Evolutionary conservation across 2,329 filamentous ascomycete species (phyloP).

Genomic region (Xylariomycetidae sp.): DNA sequence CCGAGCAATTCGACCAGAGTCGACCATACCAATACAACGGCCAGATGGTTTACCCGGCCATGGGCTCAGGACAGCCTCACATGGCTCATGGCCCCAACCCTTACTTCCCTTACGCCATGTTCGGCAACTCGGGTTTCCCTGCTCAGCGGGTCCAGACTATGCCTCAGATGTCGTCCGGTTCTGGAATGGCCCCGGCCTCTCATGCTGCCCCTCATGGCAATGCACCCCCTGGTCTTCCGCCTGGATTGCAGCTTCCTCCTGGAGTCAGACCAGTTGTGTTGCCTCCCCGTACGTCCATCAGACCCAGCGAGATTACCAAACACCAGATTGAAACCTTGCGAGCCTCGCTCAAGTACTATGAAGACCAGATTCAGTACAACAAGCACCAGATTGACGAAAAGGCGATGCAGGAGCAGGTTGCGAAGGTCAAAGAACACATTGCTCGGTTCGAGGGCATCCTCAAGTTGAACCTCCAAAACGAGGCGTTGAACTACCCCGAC

Average conservation of each 20-base stretch:
- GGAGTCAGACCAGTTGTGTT: constrained; percentile 10
- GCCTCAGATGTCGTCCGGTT: too few species aligned
- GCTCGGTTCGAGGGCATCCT: constrained; percentile 45
- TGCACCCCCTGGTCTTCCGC: constrained; percentile 1
- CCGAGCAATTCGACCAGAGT: constrained; percentile 40
- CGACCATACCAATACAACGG: constrained; percentile 41
- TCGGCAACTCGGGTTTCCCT: too few species aligned
- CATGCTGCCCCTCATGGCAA: constrained; percentile 11
- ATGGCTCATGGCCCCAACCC: constrained; percentile 14
- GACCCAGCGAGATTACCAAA: constrained; percentile 54
- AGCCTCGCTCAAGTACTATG: constrained; percentile 46
- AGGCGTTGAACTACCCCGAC: constrained; percentile 37
- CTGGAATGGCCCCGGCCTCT: constrained; percentile 14
- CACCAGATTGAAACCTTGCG: constrained; percentile 50
- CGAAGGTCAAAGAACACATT: constrained; percentile 37
- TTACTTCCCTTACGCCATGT: too few species aligned
- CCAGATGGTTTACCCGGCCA: constrained; percentile 35
- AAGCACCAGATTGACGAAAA: constrained; percentile 53
- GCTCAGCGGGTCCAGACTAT: too few species aligned
- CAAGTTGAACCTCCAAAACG: constrained; percentile 41
- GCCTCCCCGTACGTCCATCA: constrained; percentile 52
- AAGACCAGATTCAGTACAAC: constrained; percentile 56
- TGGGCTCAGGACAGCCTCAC: constrained; percentile 11
- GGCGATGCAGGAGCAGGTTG: constrained; percentile 22
- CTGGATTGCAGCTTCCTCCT: constrained; percentile 4